phyloP scores from a whole-genome alignment of 495 filamentous ascomycete genomes.

The Trypethelium eluteriae region DNA sequence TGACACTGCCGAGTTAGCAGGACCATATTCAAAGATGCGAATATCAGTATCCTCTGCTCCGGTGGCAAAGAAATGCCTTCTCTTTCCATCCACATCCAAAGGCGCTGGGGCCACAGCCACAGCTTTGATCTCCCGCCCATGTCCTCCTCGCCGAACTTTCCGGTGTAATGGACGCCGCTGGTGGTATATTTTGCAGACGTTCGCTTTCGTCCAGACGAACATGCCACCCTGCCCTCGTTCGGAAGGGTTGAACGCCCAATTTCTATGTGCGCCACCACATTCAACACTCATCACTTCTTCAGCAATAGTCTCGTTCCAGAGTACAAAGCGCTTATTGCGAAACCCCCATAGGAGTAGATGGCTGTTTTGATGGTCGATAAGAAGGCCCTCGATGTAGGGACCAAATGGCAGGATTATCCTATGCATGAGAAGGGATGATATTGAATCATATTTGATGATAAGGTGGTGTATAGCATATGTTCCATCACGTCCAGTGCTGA shows the following conservation, averaged over 20 bases:
- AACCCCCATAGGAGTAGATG: slow-evolving; percentile 74
- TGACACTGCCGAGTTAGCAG: not conserved
- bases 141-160: slow-evolving; percentile 58
- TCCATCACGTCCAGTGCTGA: slow-evolving; percentile 71
- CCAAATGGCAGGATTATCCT: slow-evolving; percentile 53
- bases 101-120: slow-evolving; percentile 46
- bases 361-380: slow-evolving; percentile 40
- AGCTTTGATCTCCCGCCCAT: slow-evolving; percentile 84
- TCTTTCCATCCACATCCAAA: not conserved
- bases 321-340: slow-evolving; percentile 63
- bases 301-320: slow-evolving; percentile 64
- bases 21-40: slow-evolving; percentile 50
- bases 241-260: slow-evolving; percentile 53
- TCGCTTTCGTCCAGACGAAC: slow-evolving; percentile 52
- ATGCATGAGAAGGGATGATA: slow-evolving; percentile 41
- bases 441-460: slow-evolving; percentile 18
- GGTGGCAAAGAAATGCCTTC: slow-evolving; percentile 56
- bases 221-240: slow-evolving; percentile 30
- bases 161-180: slow-evolving; percentile 46
- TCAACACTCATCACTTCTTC: slow-evolving; percentile 60
- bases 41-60: slow-evolving; percentile 86
- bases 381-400: slow-evolving; percentile 60
- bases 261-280: slow-evolving; percentile 76
- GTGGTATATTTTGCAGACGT: slow-evolving; percentile 41
- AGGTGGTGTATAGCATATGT: slow-evolving; percentile 52